Evolutionary conservation across 495 filamentous ascomycete species (phyloP).

Genomic region (Trypethelium eluteriae): DNA sequence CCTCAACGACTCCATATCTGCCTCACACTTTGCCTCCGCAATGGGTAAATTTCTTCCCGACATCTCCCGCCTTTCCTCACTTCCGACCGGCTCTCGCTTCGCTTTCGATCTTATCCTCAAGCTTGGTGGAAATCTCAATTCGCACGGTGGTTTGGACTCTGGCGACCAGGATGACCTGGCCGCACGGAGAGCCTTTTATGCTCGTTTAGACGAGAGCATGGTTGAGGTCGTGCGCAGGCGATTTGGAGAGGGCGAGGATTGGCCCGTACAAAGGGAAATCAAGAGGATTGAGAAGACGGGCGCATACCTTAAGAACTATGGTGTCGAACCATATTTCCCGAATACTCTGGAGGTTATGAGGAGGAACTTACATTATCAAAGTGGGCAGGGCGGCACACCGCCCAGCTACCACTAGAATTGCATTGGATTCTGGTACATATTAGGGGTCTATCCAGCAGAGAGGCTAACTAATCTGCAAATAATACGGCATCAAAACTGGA

Average conservation of each 20-base stretch:
- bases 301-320: constrained; percentile 39
- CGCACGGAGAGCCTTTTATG: constrained; percentile 41
- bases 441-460: neutral
- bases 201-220: constrained; percentile 39
- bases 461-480: neutral
- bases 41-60: constrained; percentile 45
- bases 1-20: constrained; percentile 40
- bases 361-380: constrained; percentile 20
- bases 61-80: constrained; percentile 39
- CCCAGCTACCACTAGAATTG: constrained; percentile 14
- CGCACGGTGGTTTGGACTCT: constrained; percentile 42
- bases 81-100: constrained; percentile 38
- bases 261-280: constrained; percentile 41
- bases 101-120: constrained; percentile 48
- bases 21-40: constrained; percentile 39
- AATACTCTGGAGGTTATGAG: constrained; percentile 42
- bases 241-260: constrained; percentile 40
- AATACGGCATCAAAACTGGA: neutral
- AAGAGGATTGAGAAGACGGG: constrained; percentile 47
- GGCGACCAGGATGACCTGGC: constrained; percentile 38
- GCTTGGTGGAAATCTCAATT: constrained; percentile 46
- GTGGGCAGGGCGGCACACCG: constrained; percentile 6
- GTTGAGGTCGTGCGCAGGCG: constrained; percentile 40
- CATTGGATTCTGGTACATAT: neutral
- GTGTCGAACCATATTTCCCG: constrained; percentile 44